Evolutionary conservation across 208 protist species (phyloP).

Genomic region (Trypanosomatidae sp.): DNA sequence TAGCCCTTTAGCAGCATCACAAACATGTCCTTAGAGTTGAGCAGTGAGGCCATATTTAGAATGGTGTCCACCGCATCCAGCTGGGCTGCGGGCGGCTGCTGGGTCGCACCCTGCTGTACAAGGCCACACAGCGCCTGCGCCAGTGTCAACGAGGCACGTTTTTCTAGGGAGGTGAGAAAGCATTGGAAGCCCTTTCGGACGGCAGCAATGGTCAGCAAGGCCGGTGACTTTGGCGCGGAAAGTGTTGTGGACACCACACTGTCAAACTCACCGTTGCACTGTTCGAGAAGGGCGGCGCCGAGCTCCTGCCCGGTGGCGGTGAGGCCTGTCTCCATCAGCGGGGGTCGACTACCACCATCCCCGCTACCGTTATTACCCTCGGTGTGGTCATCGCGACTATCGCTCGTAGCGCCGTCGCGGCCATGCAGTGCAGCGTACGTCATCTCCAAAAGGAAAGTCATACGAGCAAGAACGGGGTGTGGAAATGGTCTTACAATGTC

Average conservation of each 20-base stretch:
- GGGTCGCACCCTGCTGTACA: slow-evolving; percentile 16
- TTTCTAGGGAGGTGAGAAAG: slow-evolving; percentile 51
- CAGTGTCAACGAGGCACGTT: slow-evolving; percentile 52
- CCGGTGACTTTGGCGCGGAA: slow-evolving; percentile 23
- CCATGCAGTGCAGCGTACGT: slow-evolving; percentile 32
- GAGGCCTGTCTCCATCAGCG: slow-evolving; percentile 28
- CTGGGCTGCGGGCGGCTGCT: slow-evolving; percentile 13
- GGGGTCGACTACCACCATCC: neutral
- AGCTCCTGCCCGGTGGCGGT: slow-evolving; percentile 21
- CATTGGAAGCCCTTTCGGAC: slow-evolving; percentile 49
- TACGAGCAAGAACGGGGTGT: slow-evolving; percentile 24
- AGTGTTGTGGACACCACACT: slow-evolving; percentile 22
- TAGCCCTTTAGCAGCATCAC: slow-evolving; percentile 52
- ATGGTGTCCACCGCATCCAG: slow-evolving; percentile 60
- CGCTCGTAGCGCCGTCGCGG: neutral
- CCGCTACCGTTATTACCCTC: neutral
- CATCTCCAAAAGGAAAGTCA: slow-evolving; percentile 40
- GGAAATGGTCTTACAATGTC: slow-evolving; percentile 26
- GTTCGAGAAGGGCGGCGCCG: slow-evolving; percentile 15
- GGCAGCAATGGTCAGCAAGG: slow-evolving; percentile 29
- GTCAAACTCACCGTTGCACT: slow-evolving; percentile 27
- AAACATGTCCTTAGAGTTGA: slow-evolving; percentile 63
- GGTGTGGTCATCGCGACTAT: slow-evolving; percentile 2
- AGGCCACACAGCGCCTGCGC: slow-evolving; percentile 54
- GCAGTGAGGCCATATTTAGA: slow-evolving; percentile 67